Conservation (phyloP, 2,329 filamentous ascomycete genomes). For the Apiospora sp. region DNA sequence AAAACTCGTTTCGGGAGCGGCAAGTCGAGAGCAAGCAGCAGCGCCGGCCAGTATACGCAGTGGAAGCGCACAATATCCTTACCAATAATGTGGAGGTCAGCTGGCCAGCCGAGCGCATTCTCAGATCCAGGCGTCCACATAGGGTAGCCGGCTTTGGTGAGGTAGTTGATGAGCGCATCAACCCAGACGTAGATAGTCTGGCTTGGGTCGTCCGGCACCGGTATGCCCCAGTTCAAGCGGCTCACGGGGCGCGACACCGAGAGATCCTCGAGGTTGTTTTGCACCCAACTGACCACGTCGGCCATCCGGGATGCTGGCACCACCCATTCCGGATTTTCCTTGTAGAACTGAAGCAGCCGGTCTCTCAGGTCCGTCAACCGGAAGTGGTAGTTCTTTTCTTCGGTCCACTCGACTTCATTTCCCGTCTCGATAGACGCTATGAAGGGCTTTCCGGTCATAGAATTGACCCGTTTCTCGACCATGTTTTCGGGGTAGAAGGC, state of each 20-base stretch:
- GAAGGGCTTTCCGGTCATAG: constrained; percentile 81
- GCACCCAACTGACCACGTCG: constrained; percentile 81
- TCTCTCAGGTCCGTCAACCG: constrained; percentile 83
- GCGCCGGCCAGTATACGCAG: constrained; percentile 96
- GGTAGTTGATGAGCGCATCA: constrained; percentile 93
- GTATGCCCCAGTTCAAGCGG: constrained; percentile 86
- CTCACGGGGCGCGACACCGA: constrained; percentile 85
- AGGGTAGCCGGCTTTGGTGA: constrained; percentile 87
- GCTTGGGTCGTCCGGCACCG: constrained; percentile 80
- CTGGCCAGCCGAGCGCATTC: constrained; percentile 78
- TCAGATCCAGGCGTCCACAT: constrained; percentile 72
- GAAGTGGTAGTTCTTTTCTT: constrained; percentile 95
- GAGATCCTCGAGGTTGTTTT: constrained; percentile 81
- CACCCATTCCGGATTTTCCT: constrained; percentile 79
- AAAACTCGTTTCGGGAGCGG: constrained; percentile 81
- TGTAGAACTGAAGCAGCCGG: constrained; percentile 81
- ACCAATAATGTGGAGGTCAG: constrained; percentile 89
- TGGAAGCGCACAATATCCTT: constrained; percentile 98
- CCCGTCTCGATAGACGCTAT: constrained; percentile 88
- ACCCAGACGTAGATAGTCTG: constrained; percentile 99
- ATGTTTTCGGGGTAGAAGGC: constrained; percentile 87
- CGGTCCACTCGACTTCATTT: constrained; percentile 92
- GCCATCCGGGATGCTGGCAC: constrained; percentile 75
- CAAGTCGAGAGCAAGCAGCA: constrained; percentile 87
- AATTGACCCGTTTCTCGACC: constrained; percentile 78